Conservation (phyloP, 129 eudicot genomes). For the Lactuca saligna region DNA sequence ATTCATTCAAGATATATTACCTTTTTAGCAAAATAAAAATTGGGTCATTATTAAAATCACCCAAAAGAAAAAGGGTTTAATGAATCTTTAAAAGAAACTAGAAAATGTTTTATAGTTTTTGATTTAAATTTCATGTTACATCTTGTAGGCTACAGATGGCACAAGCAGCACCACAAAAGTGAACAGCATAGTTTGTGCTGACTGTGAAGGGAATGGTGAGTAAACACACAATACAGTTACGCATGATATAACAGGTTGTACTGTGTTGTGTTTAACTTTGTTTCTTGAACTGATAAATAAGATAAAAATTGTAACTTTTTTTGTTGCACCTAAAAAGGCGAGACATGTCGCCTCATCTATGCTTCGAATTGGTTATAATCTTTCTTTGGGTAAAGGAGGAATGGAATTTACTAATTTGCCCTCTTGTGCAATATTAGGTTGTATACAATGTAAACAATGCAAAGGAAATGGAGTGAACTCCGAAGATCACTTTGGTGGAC, state of each 20-base stretch:
- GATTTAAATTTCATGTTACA: too few species aligned
- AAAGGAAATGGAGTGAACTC: slow-evolving; percentile 74
- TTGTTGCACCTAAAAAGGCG: too few species aligned
- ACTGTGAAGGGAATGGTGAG: slow-evolving; percentile 86
- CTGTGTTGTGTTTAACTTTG: too few species aligned
- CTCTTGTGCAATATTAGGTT: slow-evolving; percentile 42
- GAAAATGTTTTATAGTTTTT: background rate
- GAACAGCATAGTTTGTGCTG: slow-evolving; percentile 55
- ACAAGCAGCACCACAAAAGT: slow-evolving; percentile 11
- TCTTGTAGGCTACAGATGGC: slow-evolving; percentile 47
- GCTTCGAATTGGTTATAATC: too few species aligned
- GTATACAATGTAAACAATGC: slow-evolving; percentile 54
- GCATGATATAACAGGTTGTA: too few species aligned
- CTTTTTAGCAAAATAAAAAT: too few species aligned
- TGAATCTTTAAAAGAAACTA: background rate
- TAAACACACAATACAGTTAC: background rate
- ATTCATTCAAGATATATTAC: too few species aligned
- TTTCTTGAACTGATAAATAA: too few species aligned
- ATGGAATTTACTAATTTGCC: background rate
- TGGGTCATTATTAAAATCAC: too few species aligned
- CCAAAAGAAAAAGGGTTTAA: too few species aligned
- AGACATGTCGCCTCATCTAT: too few species aligned
- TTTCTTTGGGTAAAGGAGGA: too few species aligned
- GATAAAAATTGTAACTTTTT: background rate
- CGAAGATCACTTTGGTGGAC: slow-evolving; percentile 78